Evolutionary conservation across 2,329 filamentous ascomycete species (phyloP).

Genomic region (Cryphonectria radicalis): DNA sequence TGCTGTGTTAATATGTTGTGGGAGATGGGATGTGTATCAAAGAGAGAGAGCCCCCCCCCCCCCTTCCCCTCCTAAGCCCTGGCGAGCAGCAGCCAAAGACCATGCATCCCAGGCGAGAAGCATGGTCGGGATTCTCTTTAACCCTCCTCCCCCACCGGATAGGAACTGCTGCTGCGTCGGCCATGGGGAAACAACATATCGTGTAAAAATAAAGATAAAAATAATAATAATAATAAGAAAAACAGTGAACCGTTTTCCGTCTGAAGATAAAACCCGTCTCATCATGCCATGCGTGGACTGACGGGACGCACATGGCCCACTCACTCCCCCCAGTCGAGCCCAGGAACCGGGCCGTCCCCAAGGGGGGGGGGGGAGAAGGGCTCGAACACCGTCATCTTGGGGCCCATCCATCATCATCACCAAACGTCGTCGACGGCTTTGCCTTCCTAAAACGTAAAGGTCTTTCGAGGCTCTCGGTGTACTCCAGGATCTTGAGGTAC

Average conservation of each 20-base stretch:
- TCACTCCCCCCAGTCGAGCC: not conserved
- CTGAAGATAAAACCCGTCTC: conserved; percentile 8
- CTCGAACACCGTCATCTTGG: not conserved
- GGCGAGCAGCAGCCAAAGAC: not conserved
- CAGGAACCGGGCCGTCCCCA: conserved; percentile 10
- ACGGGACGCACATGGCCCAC: conserved; percentile 3
- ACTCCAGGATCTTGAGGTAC: conserved; percentile 17
- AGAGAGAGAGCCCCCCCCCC: not conserved
- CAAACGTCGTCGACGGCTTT: conserved; percentile 18
- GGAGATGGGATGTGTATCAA: not conserved
- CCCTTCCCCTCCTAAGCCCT: too few relatives aligned
- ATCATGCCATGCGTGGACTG: conserved; percentile 23
- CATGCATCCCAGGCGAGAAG: not conserved
- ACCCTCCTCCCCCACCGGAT: too few relatives aligned
- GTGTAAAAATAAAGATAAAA: not conserved
- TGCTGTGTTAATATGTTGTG: not conserved
- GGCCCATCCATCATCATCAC: conserved; percentile 1
- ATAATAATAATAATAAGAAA: not conserved
- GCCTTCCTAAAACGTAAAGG: conserved; percentile 19
- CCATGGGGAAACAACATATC: not conserved
- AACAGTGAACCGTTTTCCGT: not conserved
- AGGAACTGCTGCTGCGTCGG: not conserved
- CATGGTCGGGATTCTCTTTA: too few relatives aligned
- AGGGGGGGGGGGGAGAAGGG: not conserved
- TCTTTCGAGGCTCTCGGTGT: conserved; percentile 14